Base-by-base conservation (phyloP, 2,329 filamentous ascomycete genomes). In the Gnomoniopsis smithogilvyi region DNA sequence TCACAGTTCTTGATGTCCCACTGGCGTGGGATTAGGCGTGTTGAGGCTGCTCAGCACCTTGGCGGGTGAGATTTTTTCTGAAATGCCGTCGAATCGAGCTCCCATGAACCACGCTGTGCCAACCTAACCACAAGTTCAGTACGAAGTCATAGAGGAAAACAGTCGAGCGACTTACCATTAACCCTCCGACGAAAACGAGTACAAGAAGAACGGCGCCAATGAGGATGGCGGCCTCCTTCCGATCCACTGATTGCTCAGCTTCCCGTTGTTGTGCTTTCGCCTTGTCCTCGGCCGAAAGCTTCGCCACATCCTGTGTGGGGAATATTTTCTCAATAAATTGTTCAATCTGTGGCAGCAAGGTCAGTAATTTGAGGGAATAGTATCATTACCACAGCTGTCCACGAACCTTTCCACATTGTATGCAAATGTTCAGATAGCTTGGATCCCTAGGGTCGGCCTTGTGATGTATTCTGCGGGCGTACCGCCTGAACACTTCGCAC, bases 361-460 rank as follows among this genome's bases (percentile, higher is more conserved):
- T 66, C 15, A 64, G 49, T 17, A 43, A 22, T 55, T 14, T n/a
- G 30, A n/a, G 24, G 38, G 4, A 46, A 15, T 8, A 8, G 36
- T 3, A 14, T 17, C 21, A 2, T n/a, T 11, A 15, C 19, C 7
- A 4, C 10, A n/a, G 2, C 17, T 14, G 43, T 65, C 61, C 52
- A 64, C 69, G 45, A 70, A 94, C 91, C 83, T 91, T 92, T 69
- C 86, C 94, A 71, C 94, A 96, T 57, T 90, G 89, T 64, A 92
- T 86, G 74, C 92, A 96, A 70, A 99, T 97, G 69, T 91, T 88
- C 49, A 97, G 78, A 77, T 89, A 99, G 72, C 93, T 94, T 48
- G 94, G 95, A 69, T 99, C 95, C 67, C 88, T 87, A 0, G 95
- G 94, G 64, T 93, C 91, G 74, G 97, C 98, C 84, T 95, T 97